phyloP scores from a whole-genome alignment of 2,329 filamentous ascomycete genomes.

The Fusarium caatingaense region DNA sequence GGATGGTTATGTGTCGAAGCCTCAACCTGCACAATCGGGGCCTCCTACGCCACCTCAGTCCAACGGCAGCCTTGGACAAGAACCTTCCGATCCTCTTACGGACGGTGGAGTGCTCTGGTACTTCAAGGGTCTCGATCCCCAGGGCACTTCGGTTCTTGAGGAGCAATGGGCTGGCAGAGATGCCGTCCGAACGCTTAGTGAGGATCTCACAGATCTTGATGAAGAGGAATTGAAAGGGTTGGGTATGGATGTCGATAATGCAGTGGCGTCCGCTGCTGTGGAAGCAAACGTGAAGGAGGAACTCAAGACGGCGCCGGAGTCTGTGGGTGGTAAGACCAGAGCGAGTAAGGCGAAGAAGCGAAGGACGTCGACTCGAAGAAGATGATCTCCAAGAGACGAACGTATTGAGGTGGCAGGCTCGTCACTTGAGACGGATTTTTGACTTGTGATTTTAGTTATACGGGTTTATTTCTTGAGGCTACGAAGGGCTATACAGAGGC shows the following conservation, averaged over 20 bases:
- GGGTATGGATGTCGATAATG: constrained; percentile 64
- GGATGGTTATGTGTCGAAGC: constrained; percentile 57
- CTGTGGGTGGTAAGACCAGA: constrained; percentile 45
- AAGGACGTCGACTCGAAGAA: constrained; percentile 51
- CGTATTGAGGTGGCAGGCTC: constrained; percentile 16
- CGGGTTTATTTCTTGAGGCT: constrained; percentile 28
- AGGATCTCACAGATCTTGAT: constrained; percentile 91
- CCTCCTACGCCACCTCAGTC: constrained; percentile 77
- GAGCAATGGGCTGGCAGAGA: constrained; percentile 76
- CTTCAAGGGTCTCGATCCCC: constrained; percentile 80
- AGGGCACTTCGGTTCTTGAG: constrained; percentile 82
- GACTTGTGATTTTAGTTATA: constrained; percentile 8
- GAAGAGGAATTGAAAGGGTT: constrained; percentile 87
- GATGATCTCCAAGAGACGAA: constrained; percentile 39
- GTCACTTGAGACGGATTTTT: constrained; percentile 21
- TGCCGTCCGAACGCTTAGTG: constrained; percentile 75
- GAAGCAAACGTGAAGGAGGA: constrained; percentile 44
- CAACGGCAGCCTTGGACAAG: constrained; percentile 65
- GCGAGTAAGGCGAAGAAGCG: constrained; percentile 49
- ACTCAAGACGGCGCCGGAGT: constrained; percentile 29
- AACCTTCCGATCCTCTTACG: constrained; percentile 65
- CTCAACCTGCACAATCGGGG: constrained; percentile 49
- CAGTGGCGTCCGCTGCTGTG: constrained; percentile 45
- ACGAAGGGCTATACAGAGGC: constrained; percentile 38
- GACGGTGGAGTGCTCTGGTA: constrained; percentile 91